A percentile compares a stretch with the other conserved stretches of the same genome.
These are phyloP conservation scores for Tillandsia fasciculata DNA, from an alignment of 176 grass and related monocot genomes.

Conservation along the genomic window DNA sequence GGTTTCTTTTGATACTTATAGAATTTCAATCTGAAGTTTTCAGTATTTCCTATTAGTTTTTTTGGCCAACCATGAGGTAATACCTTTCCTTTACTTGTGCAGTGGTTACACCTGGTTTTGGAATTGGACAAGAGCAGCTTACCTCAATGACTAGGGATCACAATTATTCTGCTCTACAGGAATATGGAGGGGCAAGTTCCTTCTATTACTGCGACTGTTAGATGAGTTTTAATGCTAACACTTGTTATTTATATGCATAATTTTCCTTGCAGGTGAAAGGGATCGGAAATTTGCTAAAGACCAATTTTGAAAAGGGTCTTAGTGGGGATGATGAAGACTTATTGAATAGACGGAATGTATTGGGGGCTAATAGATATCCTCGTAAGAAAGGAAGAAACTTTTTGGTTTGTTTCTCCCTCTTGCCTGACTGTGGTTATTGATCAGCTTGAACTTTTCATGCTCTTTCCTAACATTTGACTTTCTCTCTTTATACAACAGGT, in stretches of 20 bases:
- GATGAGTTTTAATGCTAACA: constrained; percentile 4
- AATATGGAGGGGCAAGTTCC: constrained; percentile 60
- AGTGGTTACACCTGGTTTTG: constrained; percentile 50
- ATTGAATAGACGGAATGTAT: constrained; percentile 37
- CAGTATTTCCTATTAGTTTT: neutral
- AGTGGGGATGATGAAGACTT: constrained; percentile 51
- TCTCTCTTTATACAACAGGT: constrained; percentile 37
- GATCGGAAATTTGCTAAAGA: constrained; percentile 60
- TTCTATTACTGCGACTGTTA: constrained; percentile 17
- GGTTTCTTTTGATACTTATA: no score
- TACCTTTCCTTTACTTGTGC: constrained; percentile 16
- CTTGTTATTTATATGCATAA: constrained; percentile 15
- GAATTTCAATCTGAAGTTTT: no score
- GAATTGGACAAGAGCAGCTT: constrained; percentile 66
- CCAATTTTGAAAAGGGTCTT: constrained; percentile 46
- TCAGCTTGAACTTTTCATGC: constrained; percentile 5
- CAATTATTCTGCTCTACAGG: constrained; percentile 58
- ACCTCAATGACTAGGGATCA: constrained; percentile 74
- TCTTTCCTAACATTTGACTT: neutral
- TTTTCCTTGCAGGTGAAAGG: constrained; percentile 47
- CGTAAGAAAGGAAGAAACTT: constrained; percentile 86
- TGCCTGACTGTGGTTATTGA: neutral
- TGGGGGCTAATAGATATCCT: constrained; percentile 84
- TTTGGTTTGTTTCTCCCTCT: constrained; percentile 31
- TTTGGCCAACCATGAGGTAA: neutral